Conservation (phyloP, 1,284 basidiomycete genomes). For the Cutaneotrichosporon spelunceum region DNA sequence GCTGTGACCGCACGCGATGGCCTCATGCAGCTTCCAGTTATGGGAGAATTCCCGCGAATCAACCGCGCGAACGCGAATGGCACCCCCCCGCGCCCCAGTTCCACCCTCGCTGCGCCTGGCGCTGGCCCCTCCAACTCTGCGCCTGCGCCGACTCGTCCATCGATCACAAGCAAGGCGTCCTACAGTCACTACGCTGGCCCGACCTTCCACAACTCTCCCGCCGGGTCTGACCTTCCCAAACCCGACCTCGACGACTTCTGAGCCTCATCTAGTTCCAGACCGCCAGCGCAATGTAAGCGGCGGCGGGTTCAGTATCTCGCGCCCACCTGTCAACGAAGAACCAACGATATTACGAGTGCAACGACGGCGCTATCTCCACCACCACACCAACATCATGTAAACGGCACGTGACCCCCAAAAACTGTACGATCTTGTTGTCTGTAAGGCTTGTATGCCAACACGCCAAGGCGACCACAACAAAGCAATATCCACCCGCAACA, state of each 20-base stretch:
- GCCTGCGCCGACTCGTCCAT: too few species aligned
- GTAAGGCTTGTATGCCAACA: conserved; percentile 14
- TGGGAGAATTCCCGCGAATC: conserved; percentile 44
- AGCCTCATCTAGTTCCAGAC: not conserved
- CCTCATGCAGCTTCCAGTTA: conserved; percentile 21
- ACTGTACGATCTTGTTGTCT: conserved; percentile 19
- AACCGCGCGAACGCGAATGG: conserved; percentile 15
- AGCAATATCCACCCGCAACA: conserved; percentile 7
- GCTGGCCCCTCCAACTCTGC: too few species aligned
- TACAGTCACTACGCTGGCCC: conserved; percentile 45
- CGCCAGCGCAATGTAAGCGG: not conserved
- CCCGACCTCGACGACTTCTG: conserved; percentile 50
- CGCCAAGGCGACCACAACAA: conserved; percentile 3
- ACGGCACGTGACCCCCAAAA: not conserved
- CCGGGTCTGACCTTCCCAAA: conserved; percentile 40
- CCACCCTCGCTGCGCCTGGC: not conserved
- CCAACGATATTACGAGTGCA: not conserved
- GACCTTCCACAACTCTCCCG: conserved; percentile 50
- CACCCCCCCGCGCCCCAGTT: not conserved
- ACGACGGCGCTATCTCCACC: not conserved
- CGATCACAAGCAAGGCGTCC: not conserved
- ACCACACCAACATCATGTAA: not conserved
- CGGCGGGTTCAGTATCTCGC: not conserved
- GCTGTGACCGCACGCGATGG: not conserved
- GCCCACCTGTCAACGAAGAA: not conserved